Evolutionary conservation across 345 rosid species (phyloP).

Genomic region (Camelina sativa): DNA sequence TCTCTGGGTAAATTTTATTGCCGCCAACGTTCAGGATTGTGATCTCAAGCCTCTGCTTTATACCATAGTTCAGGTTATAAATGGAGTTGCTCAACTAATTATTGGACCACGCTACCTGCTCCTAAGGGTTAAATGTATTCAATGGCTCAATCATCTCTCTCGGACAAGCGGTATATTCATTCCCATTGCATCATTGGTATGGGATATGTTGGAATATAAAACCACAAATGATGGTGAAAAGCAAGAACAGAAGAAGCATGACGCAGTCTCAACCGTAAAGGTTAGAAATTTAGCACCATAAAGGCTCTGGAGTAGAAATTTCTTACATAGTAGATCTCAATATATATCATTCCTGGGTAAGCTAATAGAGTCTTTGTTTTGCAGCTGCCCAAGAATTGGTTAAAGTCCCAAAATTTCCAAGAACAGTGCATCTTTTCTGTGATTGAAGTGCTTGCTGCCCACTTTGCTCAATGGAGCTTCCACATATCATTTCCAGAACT

Average conservation of each 20-base stretch:
- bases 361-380: constrained; percentile 27
- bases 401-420: constrained; percentile 81
- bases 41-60: constrained; percentile 76
- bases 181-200: constrained; percentile 66
- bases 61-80: constrained; percentile 71
- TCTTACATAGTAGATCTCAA: neutral
- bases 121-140: constrained; percentile 78
- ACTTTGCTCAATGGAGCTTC: constrained; percentile 88
- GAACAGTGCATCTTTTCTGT: constrained; percentile 66
- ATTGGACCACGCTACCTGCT: constrained; percentile 93
- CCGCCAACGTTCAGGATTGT: constrained; percentile 55
- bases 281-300: constrained; percentile 45
- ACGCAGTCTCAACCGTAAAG: constrained; percentile 67
- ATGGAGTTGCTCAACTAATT: constrained; percentile 75
- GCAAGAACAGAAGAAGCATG: constrained; percentile 57
- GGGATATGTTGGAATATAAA: constrained; percentile 86
- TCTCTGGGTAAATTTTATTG: constrained; percentile 84
- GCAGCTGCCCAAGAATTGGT: constrained; percentile 92
- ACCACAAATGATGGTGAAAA: constrained; percentile 61
- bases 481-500: constrained; percentile 93
- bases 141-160: constrained; percentile 84
- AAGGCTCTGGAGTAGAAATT: neutral
- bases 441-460: constrained; percentile 73
- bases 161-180: constrained; percentile 71
- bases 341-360: constrained; percentile 5